Conservation (phyloP, 1,139 yeast species). For the Wickerhamomyces sp. region DNA sequence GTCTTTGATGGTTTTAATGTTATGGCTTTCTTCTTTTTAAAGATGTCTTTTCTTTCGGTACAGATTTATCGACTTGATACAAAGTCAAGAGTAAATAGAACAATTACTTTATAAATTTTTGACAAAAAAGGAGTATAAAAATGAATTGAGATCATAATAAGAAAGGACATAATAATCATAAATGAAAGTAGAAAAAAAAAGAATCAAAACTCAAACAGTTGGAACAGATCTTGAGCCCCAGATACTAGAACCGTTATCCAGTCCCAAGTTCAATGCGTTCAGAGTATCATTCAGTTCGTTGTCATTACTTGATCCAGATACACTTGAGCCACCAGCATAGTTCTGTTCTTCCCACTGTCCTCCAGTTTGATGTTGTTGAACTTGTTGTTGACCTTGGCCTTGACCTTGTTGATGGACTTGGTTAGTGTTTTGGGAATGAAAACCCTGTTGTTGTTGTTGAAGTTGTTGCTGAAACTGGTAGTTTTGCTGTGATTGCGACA, state of each 20-base stretch:
- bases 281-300: constrained; percentile 21
- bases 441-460: not conserved
- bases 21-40: no score
- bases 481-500: not conserved
- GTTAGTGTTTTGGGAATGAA: constrained; percentile 4
- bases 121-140: not conserved
- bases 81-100: no score
- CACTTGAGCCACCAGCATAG: constrained; percentile 5
- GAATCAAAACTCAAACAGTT: constrained; percentile 5
- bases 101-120: no score
- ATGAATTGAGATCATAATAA: not conserved
- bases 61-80: no score
- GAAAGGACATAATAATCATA: not conserved
- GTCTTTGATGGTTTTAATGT: no score
- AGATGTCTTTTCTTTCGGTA: no score
- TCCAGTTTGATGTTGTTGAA: not conserved
- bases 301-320: constrained; percentile 9
- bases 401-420: not conserved
- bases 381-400: not conserved
- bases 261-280: constrained; percentile 18
- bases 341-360: constrained; percentile 1
- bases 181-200: no score
- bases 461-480: not conserved
- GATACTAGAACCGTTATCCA: constrained; percentile 21
- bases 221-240: constrained; percentile 24